These are phyloP conservation scores for Podospora anserina DNA, from an alignment of 495 filamentous ascomycete species.

Conservation along the genomic window DNA sequence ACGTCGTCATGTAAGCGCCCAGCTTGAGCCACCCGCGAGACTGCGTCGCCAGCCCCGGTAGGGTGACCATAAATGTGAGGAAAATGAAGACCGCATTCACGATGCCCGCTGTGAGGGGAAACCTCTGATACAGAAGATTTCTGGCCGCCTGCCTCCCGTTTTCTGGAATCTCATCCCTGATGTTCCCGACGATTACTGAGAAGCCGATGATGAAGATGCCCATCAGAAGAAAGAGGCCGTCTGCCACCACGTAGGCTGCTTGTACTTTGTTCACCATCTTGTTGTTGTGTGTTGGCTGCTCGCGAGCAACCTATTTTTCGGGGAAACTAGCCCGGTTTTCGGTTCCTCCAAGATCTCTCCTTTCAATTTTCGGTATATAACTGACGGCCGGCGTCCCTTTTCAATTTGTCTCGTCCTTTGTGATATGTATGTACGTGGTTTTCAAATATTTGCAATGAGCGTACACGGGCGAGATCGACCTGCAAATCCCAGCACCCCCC, in stretches of 20 bases:
- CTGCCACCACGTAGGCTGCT: conserved; percentile 52
- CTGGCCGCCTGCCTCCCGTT: conserved; percentile 57
- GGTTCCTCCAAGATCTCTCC: not conserved
- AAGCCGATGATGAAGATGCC: conserved; percentile 63
- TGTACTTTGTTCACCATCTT: conserved; percentile 59
- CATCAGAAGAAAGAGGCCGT: conserved; percentile 60
- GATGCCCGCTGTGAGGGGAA: conserved; percentile 64
- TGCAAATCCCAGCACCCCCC: conserved; percentile 31
- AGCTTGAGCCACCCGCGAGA: conserved; percentile 58
- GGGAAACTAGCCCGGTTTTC: conserved; percentile 12
- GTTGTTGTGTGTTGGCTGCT: conserved; percentile 10
- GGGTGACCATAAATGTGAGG: conserved; percentile 52
- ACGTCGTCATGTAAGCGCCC: conserved; percentile 56
- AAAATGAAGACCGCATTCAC: conserved; percentile 63
- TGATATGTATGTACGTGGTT: not conserved
- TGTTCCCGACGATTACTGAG: conserved; percentile 55
- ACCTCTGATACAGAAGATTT: conserved; percentile 58
- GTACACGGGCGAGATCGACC: conserved; percentile 33
- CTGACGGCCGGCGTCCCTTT: conserved; percentile 50
- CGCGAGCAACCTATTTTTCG: conserved; percentile 13
- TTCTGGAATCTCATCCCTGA: conserved; percentile 42
- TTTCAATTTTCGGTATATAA: conserved; percentile 17
- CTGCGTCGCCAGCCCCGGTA: conserved; percentile 59
- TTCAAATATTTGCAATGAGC: conserved; percentile 11
- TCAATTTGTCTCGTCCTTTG: conserved; percentile 1